Evolutionary conservation across 805 yeast species (phyloP).

Genomic region (Monosporozyma yasuniensis): DNA sequence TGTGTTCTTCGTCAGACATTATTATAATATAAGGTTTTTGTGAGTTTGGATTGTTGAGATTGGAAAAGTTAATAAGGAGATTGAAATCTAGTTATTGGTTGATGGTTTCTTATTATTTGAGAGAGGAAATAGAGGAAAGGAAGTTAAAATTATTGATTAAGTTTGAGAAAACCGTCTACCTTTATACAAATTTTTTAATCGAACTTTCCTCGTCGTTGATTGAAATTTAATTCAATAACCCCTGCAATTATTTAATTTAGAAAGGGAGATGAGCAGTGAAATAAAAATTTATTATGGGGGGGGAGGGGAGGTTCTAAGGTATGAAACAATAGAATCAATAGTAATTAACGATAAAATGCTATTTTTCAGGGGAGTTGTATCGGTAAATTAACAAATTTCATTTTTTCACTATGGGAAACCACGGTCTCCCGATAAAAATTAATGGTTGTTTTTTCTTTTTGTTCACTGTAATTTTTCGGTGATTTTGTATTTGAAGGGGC

Average conservation of each 20-base stretch:
- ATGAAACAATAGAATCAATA: background rate
- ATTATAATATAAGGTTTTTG: constrained; percentile 1
- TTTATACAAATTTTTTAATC: background rate
- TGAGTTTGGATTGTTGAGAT: background rate
- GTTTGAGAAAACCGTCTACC: background rate
- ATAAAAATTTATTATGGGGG: too few species aligned
- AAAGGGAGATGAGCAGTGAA: too few species aligned
- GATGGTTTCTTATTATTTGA: background rate
- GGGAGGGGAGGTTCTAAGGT: too few species aligned
- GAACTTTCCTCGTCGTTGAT: background rate
- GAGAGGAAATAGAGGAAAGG: background rate
- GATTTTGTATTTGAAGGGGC: too few species aligned
- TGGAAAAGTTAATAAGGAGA: background rate
- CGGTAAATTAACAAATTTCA: background rate
- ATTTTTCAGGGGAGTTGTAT: background rate
- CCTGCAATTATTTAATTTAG: background rate
- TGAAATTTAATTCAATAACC: background rate
- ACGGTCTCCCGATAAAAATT: background rate
- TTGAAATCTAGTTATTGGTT: background rate
- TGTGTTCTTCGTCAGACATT: constrained; percentile 58
- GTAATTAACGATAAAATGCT: background rate
- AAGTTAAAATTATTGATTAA: background rate
- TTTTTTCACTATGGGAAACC: background rate
- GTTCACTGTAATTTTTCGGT: background rate
- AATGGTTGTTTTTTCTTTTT: background rate